phyloP scores from a whole-genome alignment of 345 rosid species.

The Eucalyptus pauciflora region DNA sequence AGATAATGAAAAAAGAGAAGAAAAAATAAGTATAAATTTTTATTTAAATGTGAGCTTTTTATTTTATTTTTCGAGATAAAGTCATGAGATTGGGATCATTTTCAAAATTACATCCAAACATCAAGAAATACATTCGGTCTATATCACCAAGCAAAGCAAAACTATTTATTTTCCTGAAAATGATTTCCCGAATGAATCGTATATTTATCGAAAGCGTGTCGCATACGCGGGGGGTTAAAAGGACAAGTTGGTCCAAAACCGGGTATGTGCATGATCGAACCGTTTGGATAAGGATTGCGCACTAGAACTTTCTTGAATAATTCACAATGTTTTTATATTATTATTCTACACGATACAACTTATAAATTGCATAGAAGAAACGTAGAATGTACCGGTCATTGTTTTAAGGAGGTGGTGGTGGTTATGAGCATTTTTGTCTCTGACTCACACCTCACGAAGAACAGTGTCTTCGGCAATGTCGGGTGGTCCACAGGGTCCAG shows the following conservation, averaged over 20 bases:
- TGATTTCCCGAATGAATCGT: rapidly evolving
- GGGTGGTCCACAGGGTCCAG: not conserved
- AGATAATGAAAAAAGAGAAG: too few species aligned
- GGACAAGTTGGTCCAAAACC: not conserved
- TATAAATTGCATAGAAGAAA: not conserved
- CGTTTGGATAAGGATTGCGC: not conserved
- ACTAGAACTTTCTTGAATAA: not conserved
- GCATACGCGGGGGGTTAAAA: rapidly evolving
- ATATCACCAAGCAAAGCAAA: too few species aligned
- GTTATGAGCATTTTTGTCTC: not conserved
- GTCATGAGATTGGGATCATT: not conserved
- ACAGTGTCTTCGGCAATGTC: not conserved
- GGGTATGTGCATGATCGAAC: not conserved
- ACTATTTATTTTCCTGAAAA: too few species aligned
- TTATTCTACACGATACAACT: not conserved
- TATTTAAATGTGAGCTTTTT: too few species aligned
- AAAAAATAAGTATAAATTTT: too few species aligned
- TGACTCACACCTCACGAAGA: not conserved
- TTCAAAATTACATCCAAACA: too few species aligned
- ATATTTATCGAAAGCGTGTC: not conserved
- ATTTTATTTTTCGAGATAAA: too few species aligned
- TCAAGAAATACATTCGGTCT: too few species aligned
- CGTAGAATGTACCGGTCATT: not conserved
- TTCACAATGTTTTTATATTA: not conserved
- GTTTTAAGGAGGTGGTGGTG: not conserved